phyloP scores from a whole-genome alignment of 139 green algal genomes.

The Ettlia oleoabundans region DNA sequence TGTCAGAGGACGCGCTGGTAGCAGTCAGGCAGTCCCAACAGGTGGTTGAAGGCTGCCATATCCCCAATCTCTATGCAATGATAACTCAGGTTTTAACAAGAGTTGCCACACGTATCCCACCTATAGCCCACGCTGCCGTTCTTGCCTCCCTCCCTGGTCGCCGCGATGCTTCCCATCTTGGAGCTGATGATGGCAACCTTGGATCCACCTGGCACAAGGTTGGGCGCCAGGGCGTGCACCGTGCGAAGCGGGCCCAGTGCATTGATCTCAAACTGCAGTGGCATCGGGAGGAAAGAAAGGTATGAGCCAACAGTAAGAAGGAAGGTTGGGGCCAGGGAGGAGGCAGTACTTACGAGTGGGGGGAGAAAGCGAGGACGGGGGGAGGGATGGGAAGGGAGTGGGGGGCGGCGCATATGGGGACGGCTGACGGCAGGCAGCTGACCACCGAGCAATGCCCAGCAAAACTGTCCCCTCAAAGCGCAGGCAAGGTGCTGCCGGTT shows the following conservation, averaged over 20 bases:
- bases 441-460: no score
- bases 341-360: not conserved
- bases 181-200: slow-evolving; percentile 63
- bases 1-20: not conserved
- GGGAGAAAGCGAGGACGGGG: no score
- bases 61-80: not conserved
- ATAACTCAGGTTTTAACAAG: no score
- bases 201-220: not conserved
- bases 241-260: slow-evolving; percentile 59
- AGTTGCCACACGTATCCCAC: not conserved
- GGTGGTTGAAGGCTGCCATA: no score
- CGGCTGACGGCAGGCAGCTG: no score
- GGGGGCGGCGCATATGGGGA: no score
- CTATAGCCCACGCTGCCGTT: slow-evolving; percentile 4
- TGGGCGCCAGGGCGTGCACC: slow-evolving; percentile 37
- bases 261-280: slow-evolving; percentile 67
- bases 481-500: no score
- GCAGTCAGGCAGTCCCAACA: not conserved
- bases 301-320: not conserved
- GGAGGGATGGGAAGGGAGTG: no score
- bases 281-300: no score
- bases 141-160: slow-evolving; percentile 28
- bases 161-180: slow-evolving; percentile 57
- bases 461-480: no score
- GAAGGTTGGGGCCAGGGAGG: not conserved